Conservation (phyloP, 2,329 filamentous ascomycete genomes). For the Rasamsonia emersonii region DNA sequence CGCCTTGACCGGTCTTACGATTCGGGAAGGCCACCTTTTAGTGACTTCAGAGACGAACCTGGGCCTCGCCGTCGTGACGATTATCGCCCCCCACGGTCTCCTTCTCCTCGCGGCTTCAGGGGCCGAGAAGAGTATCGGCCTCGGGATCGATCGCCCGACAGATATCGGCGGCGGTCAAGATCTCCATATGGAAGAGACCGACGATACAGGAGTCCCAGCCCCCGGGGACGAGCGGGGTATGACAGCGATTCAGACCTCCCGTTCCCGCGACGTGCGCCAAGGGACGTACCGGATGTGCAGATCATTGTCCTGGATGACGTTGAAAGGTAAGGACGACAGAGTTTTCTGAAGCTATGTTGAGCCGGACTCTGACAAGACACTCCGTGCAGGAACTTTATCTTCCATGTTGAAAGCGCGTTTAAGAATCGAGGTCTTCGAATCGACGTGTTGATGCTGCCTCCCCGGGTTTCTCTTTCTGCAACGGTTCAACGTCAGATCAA, state of each 20-base stretch:
- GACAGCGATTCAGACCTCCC: constrained; percentile 57
- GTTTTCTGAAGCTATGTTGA: constrained; percentile 4
- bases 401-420: constrained; percentile 73
- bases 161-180: constrained; percentile 58
- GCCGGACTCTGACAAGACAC: no score
- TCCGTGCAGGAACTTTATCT: constrained; percentile 60
- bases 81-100: constrained; percentile 54
- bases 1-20: constrained; percentile 37
- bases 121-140: constrained; percentile 55
- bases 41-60: constrained; percentile 44
- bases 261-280: constrained; percentile 62
- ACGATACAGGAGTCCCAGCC: constrained; percentile 61
- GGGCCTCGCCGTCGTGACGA: constrained; percentile 49
- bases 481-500: constrained; percentile 79
- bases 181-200: constrained; percentile 59
- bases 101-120: constrained; percentile 53
- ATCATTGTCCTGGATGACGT: constrained; percentile 74
- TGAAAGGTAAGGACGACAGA: constrained; percentile 38
- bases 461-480: constrained; percentile 64
- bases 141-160: constrained; percentile 37
- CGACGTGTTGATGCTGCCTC: constrained; percentile 70
- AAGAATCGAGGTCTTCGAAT: constrained; percentile 61
- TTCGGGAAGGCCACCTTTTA: constrained; percentile 28
- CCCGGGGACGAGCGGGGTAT: constrained; percentile 45
- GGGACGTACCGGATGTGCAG: constrained; percentile 81